Evolutionary conservation across 2,329 filamentous ascomycete species (phyloP), one percentile per base, ranked within the genome.

Genomic region (Pseudovirgaria hyperparasitica): DNA sequence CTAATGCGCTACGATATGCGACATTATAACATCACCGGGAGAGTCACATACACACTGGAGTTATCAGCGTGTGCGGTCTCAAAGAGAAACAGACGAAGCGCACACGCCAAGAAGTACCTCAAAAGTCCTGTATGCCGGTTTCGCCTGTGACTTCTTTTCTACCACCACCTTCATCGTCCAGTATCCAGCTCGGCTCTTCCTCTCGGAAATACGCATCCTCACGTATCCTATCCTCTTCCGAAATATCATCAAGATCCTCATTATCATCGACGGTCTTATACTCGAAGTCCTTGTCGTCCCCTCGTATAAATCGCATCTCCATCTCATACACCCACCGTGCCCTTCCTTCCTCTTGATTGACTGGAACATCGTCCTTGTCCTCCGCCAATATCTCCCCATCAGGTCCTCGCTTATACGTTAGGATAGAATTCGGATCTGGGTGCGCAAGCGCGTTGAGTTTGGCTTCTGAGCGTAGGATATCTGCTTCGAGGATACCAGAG

Each of bases 171-270:
- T 61, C 46, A 5, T 54, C 57, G 26, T 61, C 63, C 20, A 60
- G 58, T 16, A 67, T 60, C 68, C 76, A 82, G 25, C 64, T 63
- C 0, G 79, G 76, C 40, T 81, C 76, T 58, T 92, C 78, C 5
- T 74, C 72, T 13, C 85, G 81, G 45, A 92, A 86, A 60, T 81
- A 92, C 12, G 65, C 65, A n/a, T n/a, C n/a, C 19, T 92, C 82
- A 50, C 87, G 67, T 9, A 60, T 60, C 27, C 77, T 73, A n/a
- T 62, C 55, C 35, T 65, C 64, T 37, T 69, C 64, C 58, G 70
- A 61, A 45, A 65, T 48, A 52, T 76, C 71, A 47, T 92, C 82
- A 30, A 73, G 76, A 12, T 75, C 73, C 16, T 84, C 75, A 42
- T 79, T 74, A 19, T 60, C 58, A 45, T 93, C 85, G 5, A 92